Evolutionary conservation across 1,139 yeast species (phyloP).

Genomic region (Sugiyamaella japonica): DNA sequence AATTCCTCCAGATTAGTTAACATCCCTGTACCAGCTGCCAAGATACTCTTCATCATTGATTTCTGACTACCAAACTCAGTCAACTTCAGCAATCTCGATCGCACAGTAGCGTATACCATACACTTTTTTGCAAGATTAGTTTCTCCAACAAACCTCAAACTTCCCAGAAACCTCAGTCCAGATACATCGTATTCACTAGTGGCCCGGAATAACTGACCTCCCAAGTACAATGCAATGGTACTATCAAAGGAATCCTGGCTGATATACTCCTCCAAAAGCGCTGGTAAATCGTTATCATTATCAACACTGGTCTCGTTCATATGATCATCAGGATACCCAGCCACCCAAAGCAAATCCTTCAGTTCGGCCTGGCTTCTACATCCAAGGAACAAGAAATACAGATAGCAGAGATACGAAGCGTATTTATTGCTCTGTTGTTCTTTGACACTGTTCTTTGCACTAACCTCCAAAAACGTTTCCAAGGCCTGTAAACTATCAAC

Average conservation of each 20-base stretch:
- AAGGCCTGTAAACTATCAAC: constrained; percentile 57
- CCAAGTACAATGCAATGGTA: constrained; percentile 51
- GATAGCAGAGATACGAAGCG: constrained; percentile 44
- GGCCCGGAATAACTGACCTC: constrained; percentile 53
- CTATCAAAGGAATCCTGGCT: constrained; percentile 46
- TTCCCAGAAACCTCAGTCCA: constrained; percentile 53
- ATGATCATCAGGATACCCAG: constrained; percentile 47
- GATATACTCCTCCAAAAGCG: constrained; percentile 54
- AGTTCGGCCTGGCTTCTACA: constrained; percentile 53
- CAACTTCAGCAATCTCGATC: constrained; percentile 27
- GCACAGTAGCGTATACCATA: constrained; percentile 31
- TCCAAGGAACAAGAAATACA: constrained; percentile 57
- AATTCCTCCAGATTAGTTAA: constrained; percentile 28
- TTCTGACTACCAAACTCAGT: constrained; percentile 29
- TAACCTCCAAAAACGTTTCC: constrained; percentile 50
- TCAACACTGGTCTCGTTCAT: constrained; percentile 31
- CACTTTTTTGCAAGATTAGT: constrained; percentile 32
- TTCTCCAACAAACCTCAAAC: constrained; percentile 47
- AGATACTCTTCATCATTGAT: constrained; percentile 26
- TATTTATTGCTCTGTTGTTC: constrained; percentile 21
- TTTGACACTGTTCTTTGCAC: constrained; percentile 42
- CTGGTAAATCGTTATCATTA: constrained; percentile 47
- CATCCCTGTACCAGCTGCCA: constrained; percentile 27
- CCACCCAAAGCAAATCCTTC: constrained; percentile 47
- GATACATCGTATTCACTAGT: constrained; percentile 54